Evolutionary conservation across 2,329 filamentous ascomycete genomes (phyloP), one percentile per base, ranked within the genome.

Genomic region (Phialophora chinensis): DNA sequence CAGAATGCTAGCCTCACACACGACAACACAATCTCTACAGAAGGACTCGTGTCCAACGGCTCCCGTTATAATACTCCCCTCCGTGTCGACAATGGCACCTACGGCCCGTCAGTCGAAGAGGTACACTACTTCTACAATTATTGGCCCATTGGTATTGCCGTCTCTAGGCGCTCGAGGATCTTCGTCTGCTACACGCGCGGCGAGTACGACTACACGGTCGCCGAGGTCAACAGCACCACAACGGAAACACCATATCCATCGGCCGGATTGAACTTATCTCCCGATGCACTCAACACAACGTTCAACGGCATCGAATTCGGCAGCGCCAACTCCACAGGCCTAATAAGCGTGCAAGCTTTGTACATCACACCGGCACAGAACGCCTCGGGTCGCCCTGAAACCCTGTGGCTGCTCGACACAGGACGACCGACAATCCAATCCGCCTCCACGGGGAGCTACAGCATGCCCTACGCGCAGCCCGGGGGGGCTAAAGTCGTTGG

Each of bases 91-190:
- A 80, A 80, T 62, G 82, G 82, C n/a, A 80, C 79, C 2, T 82
- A 82, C 55, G 81, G 82, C 2, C 81, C 81, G 0, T 69, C 74
- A 1, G 73, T 84, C 3, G 82, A 84, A 68, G 81, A 84, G 68
- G 78, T 79, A 44, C 81, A 84, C 69, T 84, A 83, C 71, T 84
- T 78, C 71, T 81, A 81, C 63, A 78, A 79, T 31, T 79, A 82
- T 70, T 82, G 79, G 80, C 80, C 80, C 1, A 81, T 81, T 25
- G 80, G 80, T 4, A 77, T 83, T 7, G 79, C 80, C 17, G 76
- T 81, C 1, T 80, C 79, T 0, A 79, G 75, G 14, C 75, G 74
- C 29, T 79, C 79, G n/a, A 74, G 80, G 10, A 73, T 82, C 44
- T 83, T 83, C 67, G 75, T 79, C 17, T 80, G 77, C 53, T 83